phyloP scores from a whole-genome alignment of 2,329 filamentous ascomycete genomes.

The Tolypocladium paradoxum region DNA sequence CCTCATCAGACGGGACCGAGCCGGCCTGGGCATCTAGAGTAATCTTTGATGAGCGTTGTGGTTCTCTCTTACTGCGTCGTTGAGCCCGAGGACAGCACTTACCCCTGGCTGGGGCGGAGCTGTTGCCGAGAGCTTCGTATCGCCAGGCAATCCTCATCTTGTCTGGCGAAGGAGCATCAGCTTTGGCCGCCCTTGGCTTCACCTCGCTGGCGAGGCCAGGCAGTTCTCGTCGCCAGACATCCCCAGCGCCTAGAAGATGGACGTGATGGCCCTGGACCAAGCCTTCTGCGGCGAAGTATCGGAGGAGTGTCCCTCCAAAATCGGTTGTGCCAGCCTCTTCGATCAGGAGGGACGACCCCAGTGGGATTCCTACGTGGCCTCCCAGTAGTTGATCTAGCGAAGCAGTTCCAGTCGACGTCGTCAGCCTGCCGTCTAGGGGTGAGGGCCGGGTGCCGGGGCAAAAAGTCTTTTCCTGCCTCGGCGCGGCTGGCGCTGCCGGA shows the following conservation, averaged over 20 bases:
- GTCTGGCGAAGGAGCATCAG: slow-evolving; percentile 39
- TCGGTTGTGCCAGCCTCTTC: slow-evolving; percentile 91
- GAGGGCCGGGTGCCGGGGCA: slow-evolving; percentile 61
- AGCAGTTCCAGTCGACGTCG: slow-evolving; percentile 81
- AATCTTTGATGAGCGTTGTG: not conserved
- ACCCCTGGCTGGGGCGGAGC: slow-evolving; percentile 17
- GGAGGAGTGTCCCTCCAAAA: slow-evolving; percentile 72
- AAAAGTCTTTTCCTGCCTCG: slow-evolving; percentile 24
- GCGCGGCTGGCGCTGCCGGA: slow-evolving; percentile 10
- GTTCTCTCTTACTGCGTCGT: not conserved
- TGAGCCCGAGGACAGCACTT: not conserved
- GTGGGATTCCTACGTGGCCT: slow-evolving; percentile 72
- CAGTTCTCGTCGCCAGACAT: slow-evolving; percentile 73
- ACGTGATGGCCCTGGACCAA: slow-evolving; percentile 83
- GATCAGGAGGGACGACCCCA: slow-evolving; percentile 71
- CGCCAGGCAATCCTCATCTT: slow-evolving; percentile 99
- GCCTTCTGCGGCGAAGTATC: slow-evolving; percentile 89
- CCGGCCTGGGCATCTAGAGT: slow-evolving; percentile 9
- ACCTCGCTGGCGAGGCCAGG: slow-evolving; percentile 52
- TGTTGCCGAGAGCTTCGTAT: slow-evolving; percentile 70
- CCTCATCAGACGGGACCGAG: slow-evolving; percentile 6
- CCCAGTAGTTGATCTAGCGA: slow-evolving; percentile 79
- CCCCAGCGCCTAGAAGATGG: slow-evolving; percentile 70
- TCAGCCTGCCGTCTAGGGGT: slow-evolving; percentile 74
- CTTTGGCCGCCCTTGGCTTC: slow-evolving; percentile 26